A percentile compares a stretch with the other conserved stretches of the same genome.
Conservation (phyloP, 495 filamentous ascomycete genomes). For the Trichocladium antarcticum region DNA sequence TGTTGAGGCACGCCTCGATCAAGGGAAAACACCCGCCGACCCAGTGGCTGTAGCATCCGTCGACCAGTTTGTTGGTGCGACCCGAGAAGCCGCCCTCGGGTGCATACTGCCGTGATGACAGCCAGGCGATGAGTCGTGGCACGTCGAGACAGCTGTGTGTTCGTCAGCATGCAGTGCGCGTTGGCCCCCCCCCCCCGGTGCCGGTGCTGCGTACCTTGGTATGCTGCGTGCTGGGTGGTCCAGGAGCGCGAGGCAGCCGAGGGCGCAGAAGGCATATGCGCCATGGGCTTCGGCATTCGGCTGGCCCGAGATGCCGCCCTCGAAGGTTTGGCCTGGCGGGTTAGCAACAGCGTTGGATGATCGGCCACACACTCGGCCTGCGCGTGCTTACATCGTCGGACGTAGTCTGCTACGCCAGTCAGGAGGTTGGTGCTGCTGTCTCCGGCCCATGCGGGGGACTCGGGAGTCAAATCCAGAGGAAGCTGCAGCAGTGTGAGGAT, state of each 20-base stretch:
- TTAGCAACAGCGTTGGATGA: not conserved
- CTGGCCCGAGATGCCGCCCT: conserved; percentile 78
- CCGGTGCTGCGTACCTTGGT: conserved; percentile 36
- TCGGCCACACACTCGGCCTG: not conserved
- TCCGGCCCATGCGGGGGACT: conserved; percentile 39
- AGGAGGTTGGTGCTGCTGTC: conserved; percentile 45
- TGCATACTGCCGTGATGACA: conserved; percentile 76
- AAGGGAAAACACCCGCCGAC: conserved; percentile 89
- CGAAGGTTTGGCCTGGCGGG: conserved; percentile 70
- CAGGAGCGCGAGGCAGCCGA: conserved; percentile 76
- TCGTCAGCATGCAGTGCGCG: conserved; percentile 7
- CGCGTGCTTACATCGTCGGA: conserved; percentile 57
- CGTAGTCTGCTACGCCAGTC: conserved; percentile 62
- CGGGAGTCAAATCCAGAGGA: conserved; percentile 63
- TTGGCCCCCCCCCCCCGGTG: not conserved
- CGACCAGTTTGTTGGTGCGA: conserved; percentile 94
- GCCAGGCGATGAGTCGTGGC: conserved; percentile 66
- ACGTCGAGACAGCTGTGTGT: conserved; percentile 61
- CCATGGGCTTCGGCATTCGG: conserved; percentile 88
- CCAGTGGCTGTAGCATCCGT: conserved; percentile 98
- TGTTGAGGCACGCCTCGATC: conserved; percentile 61
- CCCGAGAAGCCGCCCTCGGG: conserved; percentile 89
- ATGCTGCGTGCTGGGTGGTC: conserved; percentile 64
- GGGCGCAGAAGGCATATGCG: conserved; percentile 89
- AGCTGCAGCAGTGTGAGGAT: conserved; percentile 73